These are phyloP conservation scores for Chiua virens DNA, from an alignment of 768 basidiomycete species.

Conservation along the genomic window DNA sequence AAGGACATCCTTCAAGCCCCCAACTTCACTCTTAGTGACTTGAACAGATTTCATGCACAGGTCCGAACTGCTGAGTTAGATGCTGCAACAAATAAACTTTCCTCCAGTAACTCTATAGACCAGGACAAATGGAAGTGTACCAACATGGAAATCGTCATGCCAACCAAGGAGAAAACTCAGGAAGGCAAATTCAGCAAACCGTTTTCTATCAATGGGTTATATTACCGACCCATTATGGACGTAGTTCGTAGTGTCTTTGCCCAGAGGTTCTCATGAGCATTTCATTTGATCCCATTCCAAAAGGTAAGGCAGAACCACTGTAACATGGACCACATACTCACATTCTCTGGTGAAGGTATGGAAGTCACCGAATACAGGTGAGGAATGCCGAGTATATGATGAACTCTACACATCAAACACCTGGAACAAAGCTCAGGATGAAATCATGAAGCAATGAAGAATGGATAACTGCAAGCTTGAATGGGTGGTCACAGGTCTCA, in stretches of 20 bases:
- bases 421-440: conserved; percentile 4
- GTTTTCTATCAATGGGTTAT: conserved; percentile 30
- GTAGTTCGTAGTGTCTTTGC: conserved; percentile 11
- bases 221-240: conserved; percentile 17
- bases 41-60: neutral
- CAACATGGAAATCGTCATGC: neutral
- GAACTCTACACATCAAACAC: neutral
- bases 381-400: neutral
- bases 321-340: neutral
- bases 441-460: conserved; percentile 8
- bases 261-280: conserved; percentile 2
- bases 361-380: neutral
- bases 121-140: neutral
- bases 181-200: neutral
- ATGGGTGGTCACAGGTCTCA: conserved; percentile 11
- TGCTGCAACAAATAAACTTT: neutral
- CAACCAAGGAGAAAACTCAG: neutral
- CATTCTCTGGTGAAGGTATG: neutral
- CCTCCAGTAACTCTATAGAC: neutral
- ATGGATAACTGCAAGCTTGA: conserved; percentile 12
- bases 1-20: neutral
- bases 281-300: conserved; percentile 27
- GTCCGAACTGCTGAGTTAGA: neutral
- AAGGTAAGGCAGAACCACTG: conserved; percentile 3
- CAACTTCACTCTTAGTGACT: neutral